phyloP scores from a whole-genome alignment of 2,329 filamentous ascomycete species.

The Ophiocordyceps australis region DNA sequence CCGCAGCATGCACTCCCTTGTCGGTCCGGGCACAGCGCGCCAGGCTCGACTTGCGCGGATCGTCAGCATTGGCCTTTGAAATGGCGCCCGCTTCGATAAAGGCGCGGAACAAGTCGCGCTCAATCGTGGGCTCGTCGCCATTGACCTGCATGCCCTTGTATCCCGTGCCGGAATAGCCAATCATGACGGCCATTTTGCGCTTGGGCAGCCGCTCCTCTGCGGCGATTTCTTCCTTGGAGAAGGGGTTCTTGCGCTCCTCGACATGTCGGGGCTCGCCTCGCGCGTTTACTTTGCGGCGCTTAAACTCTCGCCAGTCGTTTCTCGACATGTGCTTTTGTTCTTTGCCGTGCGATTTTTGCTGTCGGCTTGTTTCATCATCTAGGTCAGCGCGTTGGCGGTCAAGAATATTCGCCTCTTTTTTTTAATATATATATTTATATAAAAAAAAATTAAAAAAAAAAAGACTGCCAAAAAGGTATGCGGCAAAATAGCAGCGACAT shows the following conservation, averaged over 20 bases:
- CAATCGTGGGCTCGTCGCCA: constrained; percentile 73
- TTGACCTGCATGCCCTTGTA: constrained; percentile 96
- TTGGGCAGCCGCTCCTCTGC: constrained; percentile 78
- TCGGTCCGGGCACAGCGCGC: constrained; percentile 90
- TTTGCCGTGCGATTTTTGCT: too few species aligned
- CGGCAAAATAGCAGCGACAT: too few species aligned
- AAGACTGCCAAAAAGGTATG: too few species aligned
- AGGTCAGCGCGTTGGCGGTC: too few species aligned
- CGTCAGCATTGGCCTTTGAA: constrained; percentile 89
- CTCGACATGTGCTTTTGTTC: too few species aligned
- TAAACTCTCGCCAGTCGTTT: constrained; percentile 20
- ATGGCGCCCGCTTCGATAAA: constrained; percentile 86
- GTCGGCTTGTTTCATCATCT: too few species aligned
- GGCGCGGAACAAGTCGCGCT: constrained; percentile 84
- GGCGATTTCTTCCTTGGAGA: constrained; percentile 65
- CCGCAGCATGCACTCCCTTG: constrained; percentile 92
- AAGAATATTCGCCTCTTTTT: too few species aligned
- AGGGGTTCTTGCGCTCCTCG: constrained; percentile 23
- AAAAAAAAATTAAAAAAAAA: too few species aligned
- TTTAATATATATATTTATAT: too few species aligned
- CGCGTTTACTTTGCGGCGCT: constrained; percentile 20
- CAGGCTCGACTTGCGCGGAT: constrained; percentile 89
- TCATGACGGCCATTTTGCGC: constrained; percentile 86
- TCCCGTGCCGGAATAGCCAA: constrained; percentile 89
- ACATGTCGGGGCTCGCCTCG: constrained; percentile 13